Conservation (phyloP, 306 rosid species). For the Malus fusca region DNA sequence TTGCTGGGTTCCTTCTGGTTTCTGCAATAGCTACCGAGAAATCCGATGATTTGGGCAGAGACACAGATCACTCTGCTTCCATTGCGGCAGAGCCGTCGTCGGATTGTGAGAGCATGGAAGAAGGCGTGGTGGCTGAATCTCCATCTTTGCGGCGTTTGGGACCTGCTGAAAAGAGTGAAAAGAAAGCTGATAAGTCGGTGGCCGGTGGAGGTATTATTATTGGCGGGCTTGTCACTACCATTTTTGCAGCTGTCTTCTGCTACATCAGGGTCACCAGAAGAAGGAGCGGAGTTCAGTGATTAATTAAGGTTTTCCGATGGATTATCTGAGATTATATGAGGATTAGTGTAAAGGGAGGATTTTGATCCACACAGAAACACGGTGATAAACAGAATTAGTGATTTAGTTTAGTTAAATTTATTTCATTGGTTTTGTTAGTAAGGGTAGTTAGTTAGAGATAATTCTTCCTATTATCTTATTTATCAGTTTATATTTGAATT, state of each 20-base stretch:
- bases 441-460: too few species aligned
- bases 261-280: conserved; percentile 77
- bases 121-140: conserved; percentile 16
- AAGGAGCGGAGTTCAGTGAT: conserved; percentile 12
- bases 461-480: too few species aligned
- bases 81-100: conserved; percentile 19
- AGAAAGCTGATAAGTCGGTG: conserved; percentile 54
- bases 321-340: neutral
- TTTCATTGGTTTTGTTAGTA: neutral
- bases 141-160: conserved; percentile 51
- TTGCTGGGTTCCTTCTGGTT: conserved; percentile 34
- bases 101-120: neutral
- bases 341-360: neutral
- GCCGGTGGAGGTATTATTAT: conserved; percentile 90
- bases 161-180: neutral
- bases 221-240: conserved; percentile 72
- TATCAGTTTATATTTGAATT: too few species aligned
- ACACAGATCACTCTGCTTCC: conserved; percentile 19
- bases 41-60: conserved; percentile 19
- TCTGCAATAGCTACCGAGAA: conserved; percentile 25
- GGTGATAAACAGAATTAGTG: neutral
- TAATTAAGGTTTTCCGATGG: neutral
- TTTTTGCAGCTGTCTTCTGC: conserved; percentile 76
- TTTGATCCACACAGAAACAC: neutral
- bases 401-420: neutral